Evolutionary conservation across 805 yeast species (phyloP).

Genomic region (Lachancea sp.): DNA sequence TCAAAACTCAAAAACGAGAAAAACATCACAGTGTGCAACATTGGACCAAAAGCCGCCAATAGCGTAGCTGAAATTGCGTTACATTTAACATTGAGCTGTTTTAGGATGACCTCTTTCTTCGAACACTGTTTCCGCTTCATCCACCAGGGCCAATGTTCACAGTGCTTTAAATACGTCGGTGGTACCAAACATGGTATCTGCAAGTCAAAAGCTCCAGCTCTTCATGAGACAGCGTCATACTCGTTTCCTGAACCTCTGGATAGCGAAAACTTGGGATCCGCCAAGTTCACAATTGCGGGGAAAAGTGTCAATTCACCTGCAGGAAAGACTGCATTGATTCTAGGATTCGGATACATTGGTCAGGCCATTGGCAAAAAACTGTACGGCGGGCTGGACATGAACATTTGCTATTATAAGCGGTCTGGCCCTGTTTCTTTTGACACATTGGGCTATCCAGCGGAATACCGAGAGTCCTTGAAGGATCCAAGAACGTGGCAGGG

Average conservation of each 20-base stretch:
- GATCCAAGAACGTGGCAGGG: conserved; percentile 33
- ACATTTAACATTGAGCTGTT: conserved; percentile 49
- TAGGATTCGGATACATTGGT: conserved; percentile 77
- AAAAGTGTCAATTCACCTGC: conserved; percentile 45
- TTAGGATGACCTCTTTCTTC: conserved; percentile 49
- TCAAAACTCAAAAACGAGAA: conserved; percentile 36
- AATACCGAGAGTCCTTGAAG: conserved; percentile 42
- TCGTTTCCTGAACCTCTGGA: conserved; percentile 9
- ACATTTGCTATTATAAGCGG: conserved; percentile 56
- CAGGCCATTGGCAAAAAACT: conserved; percentile 53
- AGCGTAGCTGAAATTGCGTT: conserved; percentile 73
- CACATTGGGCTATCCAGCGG: conserved; percentile 40
- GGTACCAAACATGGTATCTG: conserved; percentile 10
- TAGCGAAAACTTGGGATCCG: too few species aligned
- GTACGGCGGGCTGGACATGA: conserved; percentile 50
- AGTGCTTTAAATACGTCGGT: conserved; percentile 38
- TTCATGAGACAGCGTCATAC: conserved; percentile 23
- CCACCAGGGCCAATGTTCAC: conserved; percentile 39
- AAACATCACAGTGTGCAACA: conserved; percentile 53
- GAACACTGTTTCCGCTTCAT: conserved; percentile 36
- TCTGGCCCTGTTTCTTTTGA: conserved; percentile 34
- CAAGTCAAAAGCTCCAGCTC: conserved; percentile 29
- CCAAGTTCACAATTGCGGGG: conserved; percentile 40
- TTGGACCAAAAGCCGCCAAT: conserved; percentile 51
- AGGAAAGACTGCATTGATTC: conserved; percentile 53